phyloP scores from a whole-genome alignment of 2,329 filamentous ascomycete genomes.

The Cercospora citrullina region DNA sequence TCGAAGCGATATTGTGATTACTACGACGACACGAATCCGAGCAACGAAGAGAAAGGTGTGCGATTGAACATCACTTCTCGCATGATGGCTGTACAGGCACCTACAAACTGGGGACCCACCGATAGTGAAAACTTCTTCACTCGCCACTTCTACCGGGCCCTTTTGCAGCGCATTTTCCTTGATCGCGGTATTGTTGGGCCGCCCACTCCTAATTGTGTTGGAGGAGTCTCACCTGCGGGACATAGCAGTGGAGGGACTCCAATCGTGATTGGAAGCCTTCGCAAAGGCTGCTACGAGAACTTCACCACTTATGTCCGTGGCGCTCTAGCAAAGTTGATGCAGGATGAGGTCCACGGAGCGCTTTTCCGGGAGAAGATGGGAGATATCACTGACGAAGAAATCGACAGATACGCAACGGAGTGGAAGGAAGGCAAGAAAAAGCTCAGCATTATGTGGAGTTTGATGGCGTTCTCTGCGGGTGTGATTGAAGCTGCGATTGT shows the following conservation, averaged over 20 bases:
- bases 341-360: conserved; percentile 58
- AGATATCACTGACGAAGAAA: conserved; percentile 70
- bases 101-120: conserved; percentile 79
- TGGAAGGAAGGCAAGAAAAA: conserved; percentile 73
- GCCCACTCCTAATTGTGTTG: conserved; percentile 38
- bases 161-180: conserved; percentile 88
- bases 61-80: conserved; percentile 92
- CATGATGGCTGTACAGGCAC: conserved; percentile 98
- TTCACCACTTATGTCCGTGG: conserved; percentile 78
- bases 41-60: conserved; percentile 57
- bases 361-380: conserved; percentile 67
- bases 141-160: conserved; percentile 86
- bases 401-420: conserved; percentile 65
- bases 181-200: conserved; percentile 75
- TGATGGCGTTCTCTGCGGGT: conserved; percentile 94
- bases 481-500: conserved; percentile 90
- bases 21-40: conserved; percentile 22
- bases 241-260: conserved; percentile 58
- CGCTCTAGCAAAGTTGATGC: conserved; percentile 71
- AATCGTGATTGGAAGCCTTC: conserved; percentile 81
- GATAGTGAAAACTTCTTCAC: conserved; percentile 89
- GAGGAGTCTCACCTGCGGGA: conserved; percentile 38
- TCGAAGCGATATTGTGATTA: conserved; percentile 65
- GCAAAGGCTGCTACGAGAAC: conserved; percentile 74
- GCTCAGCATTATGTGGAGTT: conserved; percentile 81